Evolutionary conservation across 106 monocot species (phyloP), one percentile per base, ranked within the genome.

Genomic region (Xerophyta viscosa): DNA sequence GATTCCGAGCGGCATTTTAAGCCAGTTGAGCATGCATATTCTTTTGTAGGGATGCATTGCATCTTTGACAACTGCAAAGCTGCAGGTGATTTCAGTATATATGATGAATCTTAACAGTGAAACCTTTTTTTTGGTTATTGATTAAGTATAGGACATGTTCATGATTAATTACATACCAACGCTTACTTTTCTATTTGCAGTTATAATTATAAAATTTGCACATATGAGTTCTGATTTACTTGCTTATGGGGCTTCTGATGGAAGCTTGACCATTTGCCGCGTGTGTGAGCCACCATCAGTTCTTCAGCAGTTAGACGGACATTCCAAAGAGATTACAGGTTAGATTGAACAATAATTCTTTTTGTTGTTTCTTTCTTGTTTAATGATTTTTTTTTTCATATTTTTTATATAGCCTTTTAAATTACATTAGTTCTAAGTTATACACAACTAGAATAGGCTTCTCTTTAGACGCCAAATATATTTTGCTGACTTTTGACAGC

Each of bases 21-120:
- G 59, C 36, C 57, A 46, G 69, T 47, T 62, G 88, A 94, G 49
- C 81, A 74, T 72, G 94, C 81, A 73, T 94, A 94, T 71, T 94
- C 94, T 37, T 94, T 94, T 76, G 81, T 94, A 56, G 94, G 94
- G 54, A 88, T 94, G 88, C 88, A 94, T 48, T 84, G 81, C 62
- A 82, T 94, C 54, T 94, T 94, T 81, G 94, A 94, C 68, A 67
- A 72, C 70, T 88, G 88, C 58, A 94, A 81, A 72, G 74, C 72
- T 68, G 84, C 88, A 81, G 94, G 94, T 94, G 43, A 48, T 37
- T 63, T 64, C 18, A 6, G 7, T 6, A 6, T 6, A 33, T 33
- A 33, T 33, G 11, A 33, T 33, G 33, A 33, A 5, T 11, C 5
- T 33, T 33, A 33, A 33, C 33, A 33, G 5, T n/a, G n/a, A n/a